Evolutionary conservation across 2,329 filamentous ascomycete species (phyloP).

Genomic region (Mycocentrospora acerina): DNA sequence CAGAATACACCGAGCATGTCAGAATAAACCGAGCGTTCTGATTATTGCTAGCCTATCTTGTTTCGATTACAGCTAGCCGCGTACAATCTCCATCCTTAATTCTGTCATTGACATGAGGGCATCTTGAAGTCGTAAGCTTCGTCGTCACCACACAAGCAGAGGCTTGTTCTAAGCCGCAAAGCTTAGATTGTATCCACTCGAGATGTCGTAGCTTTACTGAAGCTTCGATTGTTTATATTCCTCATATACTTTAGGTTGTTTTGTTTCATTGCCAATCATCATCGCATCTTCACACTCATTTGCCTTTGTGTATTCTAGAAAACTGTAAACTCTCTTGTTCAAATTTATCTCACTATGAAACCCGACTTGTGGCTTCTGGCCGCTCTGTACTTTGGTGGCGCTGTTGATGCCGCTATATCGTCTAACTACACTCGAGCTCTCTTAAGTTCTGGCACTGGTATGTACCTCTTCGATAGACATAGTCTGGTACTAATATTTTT

Average conservation of each 20-base stretch:
- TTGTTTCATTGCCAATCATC: neutral
- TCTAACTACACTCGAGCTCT: constrained; percentile 7
- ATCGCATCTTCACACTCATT: constrained; percentile 1
- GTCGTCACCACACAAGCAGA: constrained; percentile 1
- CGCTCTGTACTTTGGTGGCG: constrained; percentile 6
- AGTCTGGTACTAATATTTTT: neutral
- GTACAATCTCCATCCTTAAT: no score
- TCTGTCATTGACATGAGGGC: no score
- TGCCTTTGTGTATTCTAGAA: neutral
- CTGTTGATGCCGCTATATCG: constrained; percentile 6
- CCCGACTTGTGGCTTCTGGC: constrained; percentile 7
- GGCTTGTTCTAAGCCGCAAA: constrained; percentile 7
- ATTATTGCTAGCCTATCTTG: no score
- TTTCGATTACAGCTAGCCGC: no score
- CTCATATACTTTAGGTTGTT: neutral
- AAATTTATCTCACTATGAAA: constrained; percentile 1
- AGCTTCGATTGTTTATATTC: neutral
- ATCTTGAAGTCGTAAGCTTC: constrained; percentile 5
- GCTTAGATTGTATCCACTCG: neutral
- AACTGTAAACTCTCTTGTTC: constrained; percentile 2
- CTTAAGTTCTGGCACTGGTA: constrained; percentile 8
- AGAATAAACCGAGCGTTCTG: no score
- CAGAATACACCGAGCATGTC: no score
- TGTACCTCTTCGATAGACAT: neutral
- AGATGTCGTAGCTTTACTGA: no score